Conservation (phyloP, 1,139 yeast species). For the Taiozyma onychis region DNA sequence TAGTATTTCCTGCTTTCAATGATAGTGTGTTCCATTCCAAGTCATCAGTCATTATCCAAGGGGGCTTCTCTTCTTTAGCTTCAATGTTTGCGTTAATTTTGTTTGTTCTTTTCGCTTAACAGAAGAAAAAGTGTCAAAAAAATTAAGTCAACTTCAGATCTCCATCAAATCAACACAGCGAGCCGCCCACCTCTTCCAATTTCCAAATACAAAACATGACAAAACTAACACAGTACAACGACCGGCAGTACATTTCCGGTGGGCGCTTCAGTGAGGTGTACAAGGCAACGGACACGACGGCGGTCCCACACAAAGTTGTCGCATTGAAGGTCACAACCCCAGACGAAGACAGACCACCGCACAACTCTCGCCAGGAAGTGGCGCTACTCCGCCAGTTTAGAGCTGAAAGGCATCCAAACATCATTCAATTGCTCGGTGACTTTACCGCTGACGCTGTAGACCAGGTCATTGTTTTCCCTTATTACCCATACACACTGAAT, state of each 20-base stretch:
- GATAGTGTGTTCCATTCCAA: conserved; percentile 9
- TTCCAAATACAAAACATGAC: neutral
- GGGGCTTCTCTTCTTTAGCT: no score
- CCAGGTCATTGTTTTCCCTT: conserved; percentile 37
- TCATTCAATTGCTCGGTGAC: conserved; percentile 12
- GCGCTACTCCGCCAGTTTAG: conserved; percentile 27
- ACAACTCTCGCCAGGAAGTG: conserved; percentile 38
- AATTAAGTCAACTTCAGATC: neutral
- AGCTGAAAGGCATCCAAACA: neutral
- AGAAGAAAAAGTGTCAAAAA: neutral
- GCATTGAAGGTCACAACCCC: conserved; percentile 43
- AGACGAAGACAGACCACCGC: conserved; percentile 46
- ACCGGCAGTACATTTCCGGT: conserved; percentile 21
- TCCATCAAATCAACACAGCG: neutral
- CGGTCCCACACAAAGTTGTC: conserved; percentile 13
- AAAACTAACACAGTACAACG: conserved; percentile 4
- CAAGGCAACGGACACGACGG: conserved; percentile 17
- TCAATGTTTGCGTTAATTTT: no score
- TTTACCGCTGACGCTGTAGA: conserved; percentile 30
- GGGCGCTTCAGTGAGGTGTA: conserved; percentile 34
- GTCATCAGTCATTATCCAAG: neutral
- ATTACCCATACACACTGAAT: conserved; percentile 30
- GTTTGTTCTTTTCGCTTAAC: no score
- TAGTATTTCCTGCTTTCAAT: conserved; percentile 19
- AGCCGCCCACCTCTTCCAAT: no score